phyloP scores from a whole-genome alignment of 2,329 filamentous ascomycete species.

The Ascochyta fabae region DNA sequence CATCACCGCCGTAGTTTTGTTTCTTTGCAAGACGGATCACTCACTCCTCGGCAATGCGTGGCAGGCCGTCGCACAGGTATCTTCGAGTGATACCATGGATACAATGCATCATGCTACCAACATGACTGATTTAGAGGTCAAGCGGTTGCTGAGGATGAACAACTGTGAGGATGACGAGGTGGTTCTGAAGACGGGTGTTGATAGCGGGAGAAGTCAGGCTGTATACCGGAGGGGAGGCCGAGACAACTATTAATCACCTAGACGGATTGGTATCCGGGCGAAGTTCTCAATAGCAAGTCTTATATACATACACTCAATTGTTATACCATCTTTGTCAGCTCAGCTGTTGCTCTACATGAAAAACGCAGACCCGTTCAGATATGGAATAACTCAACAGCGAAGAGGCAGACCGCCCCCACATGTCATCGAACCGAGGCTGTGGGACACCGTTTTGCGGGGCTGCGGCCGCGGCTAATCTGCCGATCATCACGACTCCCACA shows the following conservation, averaged over 20 bases:
- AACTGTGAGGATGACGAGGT: neutral
- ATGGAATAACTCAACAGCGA: neutral
- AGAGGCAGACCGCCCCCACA: conserved; percentile 8
- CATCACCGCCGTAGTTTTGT: conserved; percentile 1
- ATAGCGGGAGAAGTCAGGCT: conserved; percentile 7
- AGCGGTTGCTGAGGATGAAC: conserved; percentile 1
- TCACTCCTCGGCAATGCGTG: conserved; percentile 21
- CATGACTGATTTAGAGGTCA: conserved; percentile 16
- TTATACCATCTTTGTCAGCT: too few relatives aligned
- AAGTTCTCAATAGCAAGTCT: too few relatives aligned
- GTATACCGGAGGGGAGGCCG: neutral
- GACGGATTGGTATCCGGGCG: too few relatives aligned
- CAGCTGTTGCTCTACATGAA: too few relatives aligned
- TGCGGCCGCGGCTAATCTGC: conserved; percentile 12
- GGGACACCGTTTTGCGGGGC: conserved; percentile 16
- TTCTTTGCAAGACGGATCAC: conserved; percentile 10
- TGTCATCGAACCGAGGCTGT: conserved; percentile 15
- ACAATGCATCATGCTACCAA: conserved; percentile 10
- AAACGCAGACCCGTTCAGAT: neutral
- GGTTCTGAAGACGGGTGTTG: neutral
- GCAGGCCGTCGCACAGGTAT: conserved; percentile 19
- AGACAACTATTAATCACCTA: neutral
- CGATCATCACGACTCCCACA: conserved; percentile 4
- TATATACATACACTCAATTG: too few relatives aligned
- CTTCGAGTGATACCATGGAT: conserved; percentile 8